Evolutionary conservation across 164 flowering plant genomes (phyloP), one percentile per base, ranked within the genome.

Genomic region (Pachysandra terminalis): DNA sequence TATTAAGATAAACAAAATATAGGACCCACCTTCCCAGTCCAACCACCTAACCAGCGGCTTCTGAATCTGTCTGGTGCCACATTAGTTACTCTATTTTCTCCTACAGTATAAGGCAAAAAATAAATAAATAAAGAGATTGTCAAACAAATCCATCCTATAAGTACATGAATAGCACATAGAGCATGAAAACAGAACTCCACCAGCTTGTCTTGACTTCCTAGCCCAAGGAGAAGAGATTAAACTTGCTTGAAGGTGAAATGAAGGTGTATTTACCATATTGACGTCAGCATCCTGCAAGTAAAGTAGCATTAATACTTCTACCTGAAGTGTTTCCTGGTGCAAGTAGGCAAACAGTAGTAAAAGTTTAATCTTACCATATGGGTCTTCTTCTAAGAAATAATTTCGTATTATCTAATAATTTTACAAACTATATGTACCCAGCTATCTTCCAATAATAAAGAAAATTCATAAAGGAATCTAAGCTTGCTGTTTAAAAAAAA

Each of bases 41-140:
- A 86, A 72, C 89, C 95, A 75, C 90, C 91, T 6, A 84, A 71
- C 91, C 90, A 87, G 25, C 87, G 86, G 64, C 95, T 85, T 66
- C 56, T 73, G 65, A 83, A 85, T 68, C 77, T 70, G 9, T 78
- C 79, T 23, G 72, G 62, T 58, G 55, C 54, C 2, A 65, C 21
- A 59, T 40, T 53, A 58, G 23, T 22, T 15, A 41, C 58, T 59
- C 23, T 27, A 59, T 68, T 37, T 57, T 66, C 77, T 55, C 51
- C 88, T 81, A 66, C 54, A 28, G 48, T 35, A 48, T 5, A 64
- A 66, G n/a, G 65, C 24, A 0, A 60, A 56, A 58, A 8, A n/a
- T 40, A 40, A n/a, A 62, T 40, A 19, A 14, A 24, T 56, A n/a
- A n/a, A n/a, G n/a, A n/a, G n/a, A n/a, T n/a, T n/a, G n/a, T 21